Conservation (phyloP, 1,284 basidiomycete genomes). For the Ganoderma sp. region DNA sequence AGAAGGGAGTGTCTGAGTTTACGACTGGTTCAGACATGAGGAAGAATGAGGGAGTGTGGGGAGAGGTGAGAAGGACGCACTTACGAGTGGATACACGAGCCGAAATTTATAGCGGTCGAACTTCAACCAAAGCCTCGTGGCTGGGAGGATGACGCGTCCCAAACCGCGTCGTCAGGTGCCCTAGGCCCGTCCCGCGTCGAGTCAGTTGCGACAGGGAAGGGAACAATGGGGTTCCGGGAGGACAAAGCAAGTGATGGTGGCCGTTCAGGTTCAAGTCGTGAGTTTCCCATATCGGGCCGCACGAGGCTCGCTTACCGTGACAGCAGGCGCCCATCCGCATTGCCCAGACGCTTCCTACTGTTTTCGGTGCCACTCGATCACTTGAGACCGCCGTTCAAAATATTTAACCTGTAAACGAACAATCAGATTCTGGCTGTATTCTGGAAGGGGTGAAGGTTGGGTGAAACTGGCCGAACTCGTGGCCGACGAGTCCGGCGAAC, state of each 20-base stretch:
- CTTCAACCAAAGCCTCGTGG: neutral
- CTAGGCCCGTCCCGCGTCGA: neutral
- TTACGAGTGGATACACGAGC: neutral
- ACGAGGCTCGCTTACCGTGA: too few species aligned
- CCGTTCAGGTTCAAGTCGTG: conserved; percentile 1
- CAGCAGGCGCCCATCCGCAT: too few species aligned
- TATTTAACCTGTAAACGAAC: too few species aligned
- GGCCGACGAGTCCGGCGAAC: too few species aligned
- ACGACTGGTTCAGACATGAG: neutral
- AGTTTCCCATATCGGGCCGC: too few species aligned
- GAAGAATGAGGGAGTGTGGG: neutral
- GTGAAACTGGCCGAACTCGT: too few species aligned
- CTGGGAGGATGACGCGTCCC: neutral
- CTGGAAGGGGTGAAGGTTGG: too few species aligned
- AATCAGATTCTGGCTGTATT: too few species aligned
- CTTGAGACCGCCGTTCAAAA: too few species aligned
- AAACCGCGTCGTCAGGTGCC: neutral
- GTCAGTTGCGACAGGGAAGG: neutral
- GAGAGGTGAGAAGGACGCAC: neutral
- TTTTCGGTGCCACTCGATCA: too few species aligned
- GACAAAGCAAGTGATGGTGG: conserved; percentile 3
- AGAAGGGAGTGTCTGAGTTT: neutral
- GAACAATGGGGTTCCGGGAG: neutral
- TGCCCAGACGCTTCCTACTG: too few species aligned
- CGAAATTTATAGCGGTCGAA: neutral